A percentile compares a stretch with the other conserved stretches of the same genome.
Evolutionary conservation across 2,329 filamentous ascomycete species (phyloP).

Genomic region (Graphium sp.): DNA sequence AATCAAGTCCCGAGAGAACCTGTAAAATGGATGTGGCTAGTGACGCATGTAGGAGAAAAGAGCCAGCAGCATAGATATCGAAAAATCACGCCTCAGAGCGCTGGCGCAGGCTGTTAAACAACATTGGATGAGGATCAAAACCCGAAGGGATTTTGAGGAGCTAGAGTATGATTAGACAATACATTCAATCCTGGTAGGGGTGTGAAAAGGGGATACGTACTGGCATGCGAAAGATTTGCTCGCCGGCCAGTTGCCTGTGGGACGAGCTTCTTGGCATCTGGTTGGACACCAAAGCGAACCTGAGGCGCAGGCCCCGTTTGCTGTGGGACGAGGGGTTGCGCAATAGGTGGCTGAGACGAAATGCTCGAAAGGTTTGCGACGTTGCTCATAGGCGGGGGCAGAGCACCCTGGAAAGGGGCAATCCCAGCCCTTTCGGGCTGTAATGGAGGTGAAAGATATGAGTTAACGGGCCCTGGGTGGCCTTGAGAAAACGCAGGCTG

Average conservation of each 20-base stretch:
- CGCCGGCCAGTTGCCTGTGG: constrained; percentile 78
- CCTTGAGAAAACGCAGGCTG: constrained; percentile 33
- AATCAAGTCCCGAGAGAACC: constrained; percentile 3
- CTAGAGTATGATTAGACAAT: constrained; percentile 13
- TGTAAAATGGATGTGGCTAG: constrained; percentile 2
- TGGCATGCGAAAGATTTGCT: constrained; percentile 86
- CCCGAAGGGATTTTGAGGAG: constrained; percentile 36
- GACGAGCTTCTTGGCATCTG: constrained; percentile 56
- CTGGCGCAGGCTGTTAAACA: constrained; percentile 4
- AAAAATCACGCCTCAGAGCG: constrained; percentile 1
- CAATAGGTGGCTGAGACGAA: background rate
- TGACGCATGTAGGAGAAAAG: constrained; percentile 2
- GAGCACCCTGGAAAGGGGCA: background rate
- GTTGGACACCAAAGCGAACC: constrained; percentile 70
- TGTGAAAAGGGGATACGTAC: constrained; percentile 43
- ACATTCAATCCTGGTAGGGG: background rate
- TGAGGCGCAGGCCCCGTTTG: constrained; percentile 57
- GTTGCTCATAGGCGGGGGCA: background rate
- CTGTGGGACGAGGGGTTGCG: constrained; percentile 13
- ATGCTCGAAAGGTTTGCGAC: too few relatives aligned
- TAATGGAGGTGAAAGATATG: constrained; percentile 37
- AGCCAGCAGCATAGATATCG: constrained; percentile 2
- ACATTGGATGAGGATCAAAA: constrained; percentile 23
- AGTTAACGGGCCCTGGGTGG: constrained; percentile 29
- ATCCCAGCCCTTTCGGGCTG: constrained; percentile 43